Evolutionary conservation across 805 yeast species (phyloP), one percentile per base, ranked within the genome.

Genomic region (Metschnikowia peoriensis): DNA sequence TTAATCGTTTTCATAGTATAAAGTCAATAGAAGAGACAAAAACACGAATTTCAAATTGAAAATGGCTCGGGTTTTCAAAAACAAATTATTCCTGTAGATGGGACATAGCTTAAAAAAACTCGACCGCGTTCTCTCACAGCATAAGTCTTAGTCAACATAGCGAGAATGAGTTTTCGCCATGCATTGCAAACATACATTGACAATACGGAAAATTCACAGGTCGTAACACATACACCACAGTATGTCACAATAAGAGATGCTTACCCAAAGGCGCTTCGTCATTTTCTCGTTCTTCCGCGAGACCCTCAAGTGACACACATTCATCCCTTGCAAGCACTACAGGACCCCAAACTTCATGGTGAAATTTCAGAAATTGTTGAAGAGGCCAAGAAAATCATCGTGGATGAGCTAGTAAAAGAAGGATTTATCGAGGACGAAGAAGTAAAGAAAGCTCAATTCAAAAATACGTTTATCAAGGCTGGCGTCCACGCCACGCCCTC

Each of bases 401-500:
- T 66, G 55, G 66, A 71, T 17, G 68, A 69, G 12, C 62, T 75
- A 32, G 62, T 64, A 2, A 51, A 60, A 1, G 53, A 38, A n/a
- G 57, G 53, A 39, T 58, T 38, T 28, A 60, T 66, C 1, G 54
- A 49, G 15, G 53, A 62, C 14, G 51, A 49, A 1, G 47, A 47
- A 7, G 55, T 50, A 38, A 43, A 42, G 11, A 34, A 17, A 43
- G 16, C 29, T 14, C 61, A 61, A 38, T 67, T 71, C 48, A 56
- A 54, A 37, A 56, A 61, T 27, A 37, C 52, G 11, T 68, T 66
- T 50, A 70, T 86, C 8, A 69, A 71, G 53, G 78, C 77, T 8
- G 93, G 96, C 0, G 76, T 88, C 28, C 96, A 89, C 66, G 67
- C 87, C 5, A 77, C 77, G 1, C 96, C 96, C 2, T 84, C 91